phyloP scores from a whole-genome alignment of 371 early-diverging fungal genomes.

The Mucor mucedo region DNA sequence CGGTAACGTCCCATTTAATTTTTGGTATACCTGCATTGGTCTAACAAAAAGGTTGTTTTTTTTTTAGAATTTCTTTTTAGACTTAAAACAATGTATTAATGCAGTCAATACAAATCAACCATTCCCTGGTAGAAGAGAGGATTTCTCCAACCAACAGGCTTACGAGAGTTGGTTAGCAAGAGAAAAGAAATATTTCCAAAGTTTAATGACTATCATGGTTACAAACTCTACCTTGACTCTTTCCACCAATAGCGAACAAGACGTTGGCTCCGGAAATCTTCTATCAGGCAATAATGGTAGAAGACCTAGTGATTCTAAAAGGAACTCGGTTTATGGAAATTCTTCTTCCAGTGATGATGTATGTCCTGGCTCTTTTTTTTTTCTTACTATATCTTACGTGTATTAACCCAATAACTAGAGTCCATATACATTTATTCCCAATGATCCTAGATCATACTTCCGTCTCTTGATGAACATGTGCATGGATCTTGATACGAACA shows the following conservation, averaged over 20 bases:
- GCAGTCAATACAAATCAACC: conserved; percentile 53
- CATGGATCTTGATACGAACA: conserved; percentile 58
- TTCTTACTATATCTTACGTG: neutral
- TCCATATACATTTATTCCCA: conserved; percentile 59
- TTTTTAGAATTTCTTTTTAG: conserved; percentile 45
- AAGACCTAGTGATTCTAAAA: conserved; percentile 14
- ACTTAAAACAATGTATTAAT: conserved; percentile 54
- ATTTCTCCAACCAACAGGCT: conserved; percentile 46
- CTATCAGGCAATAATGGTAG: conserved; percentile 26
- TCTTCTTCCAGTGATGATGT: conserved; percentile 15
- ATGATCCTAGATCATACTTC: conserved; percentile 62
- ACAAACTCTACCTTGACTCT: conserved; percentile 47
- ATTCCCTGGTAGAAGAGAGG: conserved; percentile 55
- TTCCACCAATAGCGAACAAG: conserved; percentile 37
- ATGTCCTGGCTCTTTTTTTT: neutral
- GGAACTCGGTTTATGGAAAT: conserved; percentile 15
- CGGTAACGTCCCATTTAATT: conserved; percentile 29
- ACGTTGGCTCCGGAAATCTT: conserved; percentile 44
- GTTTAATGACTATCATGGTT: conserved; percentile 53
- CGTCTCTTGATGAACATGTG: conserved; percentile 63
- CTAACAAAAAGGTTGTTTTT: neutral
- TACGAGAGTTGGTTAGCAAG: conserved; percentile 54
- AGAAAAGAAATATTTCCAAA: conserved; percentile 51
- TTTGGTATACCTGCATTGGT: neutral
- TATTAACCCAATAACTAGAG: conserved; percentile 14